Evolutionary conservation across 495 filamentous ascomycete species (phyloP).

Genomic region (Hypoxylon lienhwacheense): DNA sequence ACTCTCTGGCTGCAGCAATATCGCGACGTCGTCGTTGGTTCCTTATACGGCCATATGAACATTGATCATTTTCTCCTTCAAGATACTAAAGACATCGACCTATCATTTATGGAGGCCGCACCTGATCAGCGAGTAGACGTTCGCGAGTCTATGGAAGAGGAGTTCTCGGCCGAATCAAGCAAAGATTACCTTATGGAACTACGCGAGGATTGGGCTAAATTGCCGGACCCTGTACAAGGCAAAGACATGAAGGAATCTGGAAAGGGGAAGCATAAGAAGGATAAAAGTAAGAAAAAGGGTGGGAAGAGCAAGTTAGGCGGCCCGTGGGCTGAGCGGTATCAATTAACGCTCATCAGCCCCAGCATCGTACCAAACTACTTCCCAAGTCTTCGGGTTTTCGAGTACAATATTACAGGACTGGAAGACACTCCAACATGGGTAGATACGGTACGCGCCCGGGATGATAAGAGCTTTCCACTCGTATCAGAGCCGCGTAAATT

Average conservation of each 20-base stretch:
- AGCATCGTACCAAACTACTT: constrained; percentile 94
- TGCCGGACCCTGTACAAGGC: constrained; percentile 61
- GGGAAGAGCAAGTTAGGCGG: constrained; percentile 67
- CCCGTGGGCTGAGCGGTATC: constrained; percentile 80
- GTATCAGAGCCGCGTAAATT: constrained; percentile 19
- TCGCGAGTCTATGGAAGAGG: constrained; percentile 52
- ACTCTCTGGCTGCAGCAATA: constrained; percentile 87
- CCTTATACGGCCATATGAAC: constrained; percentile 95
- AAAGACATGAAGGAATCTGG: constrained; percentile 37
- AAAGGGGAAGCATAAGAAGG: constrained; percentile 4
- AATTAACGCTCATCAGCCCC: constrained; percentile 73
- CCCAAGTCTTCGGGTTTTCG: constrained; percentile 79
- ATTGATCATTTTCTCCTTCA: constrained; percentile 96
- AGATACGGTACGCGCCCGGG: constrained; percentile 28
- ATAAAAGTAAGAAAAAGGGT: constrained; percentile 46
- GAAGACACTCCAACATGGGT: constrained; percentile 56
- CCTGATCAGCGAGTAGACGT: constrained; percentile 36
- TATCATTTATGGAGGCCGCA: constrained; percentile 49
- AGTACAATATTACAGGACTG: constrained; percentile 90
- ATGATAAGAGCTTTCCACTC: neutral
- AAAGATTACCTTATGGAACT: constrained; percentile 79
- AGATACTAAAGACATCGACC: constrained; percentile 74
- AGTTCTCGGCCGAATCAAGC: constrained; percentile 64
- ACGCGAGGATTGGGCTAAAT: constrained; percentile 70
- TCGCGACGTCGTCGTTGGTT: constrained; percentile 80